phyloP scores from a whole-genome alignment of 2,329 filamentous ascomycete genomes.

The Venturia aucupariae region DNA sequence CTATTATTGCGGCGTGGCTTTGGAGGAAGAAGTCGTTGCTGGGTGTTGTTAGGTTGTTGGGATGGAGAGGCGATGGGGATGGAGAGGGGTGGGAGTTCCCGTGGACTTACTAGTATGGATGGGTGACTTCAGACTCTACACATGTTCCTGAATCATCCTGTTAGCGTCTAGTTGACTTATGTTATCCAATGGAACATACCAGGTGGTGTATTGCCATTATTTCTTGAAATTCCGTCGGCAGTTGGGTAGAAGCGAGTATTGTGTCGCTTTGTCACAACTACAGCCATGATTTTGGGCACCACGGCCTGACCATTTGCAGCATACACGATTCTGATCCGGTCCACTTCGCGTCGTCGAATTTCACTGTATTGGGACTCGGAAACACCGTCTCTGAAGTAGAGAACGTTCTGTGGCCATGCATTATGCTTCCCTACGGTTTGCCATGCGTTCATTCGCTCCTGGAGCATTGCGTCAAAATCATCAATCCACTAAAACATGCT shows the following conservation, averaged over 20 bases:
- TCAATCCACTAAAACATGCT: too few species aligned
- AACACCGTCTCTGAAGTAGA: too few species aligned
- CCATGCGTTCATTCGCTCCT: too few species aligned
- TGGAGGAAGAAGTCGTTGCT: slow-evolving; percentile 29
- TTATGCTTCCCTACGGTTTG: too few species aligned
- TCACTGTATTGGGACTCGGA: too few species aligned
- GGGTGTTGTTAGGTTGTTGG: background rate
- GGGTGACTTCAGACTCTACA: slow-evolving; percentile 25
- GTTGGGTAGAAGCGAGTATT: slow-evolving; percentile 31
- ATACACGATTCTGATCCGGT: too few species aligned
- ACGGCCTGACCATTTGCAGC: background rate
- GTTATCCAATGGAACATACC: background rate
- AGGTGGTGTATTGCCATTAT: background rate
- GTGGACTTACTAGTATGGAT: slow-evolving; percentile 18
- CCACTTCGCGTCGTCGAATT: too few species aligned
- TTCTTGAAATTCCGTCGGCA: background rate
- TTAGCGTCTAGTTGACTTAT: too few species aligned
- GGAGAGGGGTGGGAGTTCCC: too few species aligned
- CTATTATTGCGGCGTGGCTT: slow-evolving; percentile 24
- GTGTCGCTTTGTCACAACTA: slow-evolving; percentile 34
- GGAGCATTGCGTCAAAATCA: too few species aligned
- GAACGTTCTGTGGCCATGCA: too few species aligned
- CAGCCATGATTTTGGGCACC: background rate
- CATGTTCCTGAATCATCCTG: slow-evolving; percentile 22
- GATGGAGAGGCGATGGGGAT: background rate